phyloP scores from a whole-genome alignment of 73 alveolate genomes.

The Paramecium octaurelia region DNA sequence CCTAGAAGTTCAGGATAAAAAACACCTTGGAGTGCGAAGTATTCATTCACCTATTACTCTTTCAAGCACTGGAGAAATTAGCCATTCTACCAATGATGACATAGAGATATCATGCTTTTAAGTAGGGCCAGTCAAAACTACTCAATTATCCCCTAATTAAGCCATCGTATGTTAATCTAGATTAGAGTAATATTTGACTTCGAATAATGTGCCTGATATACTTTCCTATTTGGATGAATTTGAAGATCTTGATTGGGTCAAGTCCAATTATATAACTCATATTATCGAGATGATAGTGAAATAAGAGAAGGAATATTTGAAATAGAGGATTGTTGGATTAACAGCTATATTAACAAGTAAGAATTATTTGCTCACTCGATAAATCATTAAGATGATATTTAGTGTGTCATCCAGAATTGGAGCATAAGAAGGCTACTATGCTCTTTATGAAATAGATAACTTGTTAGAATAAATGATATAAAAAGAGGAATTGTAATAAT shows the following conservation, averaged over 20 bases:
- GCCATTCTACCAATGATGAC: slow-evolving; percentile 14
- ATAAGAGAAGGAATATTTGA: neutral
- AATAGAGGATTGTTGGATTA: slow-evolving; percentile 20
- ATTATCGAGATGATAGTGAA: slow-evolving; percentile 17
- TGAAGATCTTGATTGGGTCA: slow-evolving; percentile 52
- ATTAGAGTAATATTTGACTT: slow-evolving; percentile 27
- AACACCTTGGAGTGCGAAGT: slow-evolving; percentile 32
- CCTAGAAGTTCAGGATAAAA: slow-evolving; percentile 14
- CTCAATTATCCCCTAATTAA: neutral
- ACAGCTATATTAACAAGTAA: neutral
- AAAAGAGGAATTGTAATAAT: neutral
- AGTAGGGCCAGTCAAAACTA: slow-evolving; percentile 3
- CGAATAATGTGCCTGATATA: slow-evolving; percentile 24
- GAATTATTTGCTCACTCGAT: neutral
- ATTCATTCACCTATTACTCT: neutral
- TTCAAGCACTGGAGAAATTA: slow-evolving; percentile 21
- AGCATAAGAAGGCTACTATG: slow-evolving; percentile 29
- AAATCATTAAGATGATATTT: slow-evolving; percentile 16
- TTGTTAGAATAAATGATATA: neutral
- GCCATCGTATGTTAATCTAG: neutral
- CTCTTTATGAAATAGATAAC: neutral
- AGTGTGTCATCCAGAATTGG: slow-evolving; percentile 25
- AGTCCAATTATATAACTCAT: neutral
- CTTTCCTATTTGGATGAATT: slow-evolving; percentile 25
- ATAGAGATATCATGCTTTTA: slow-evolving; percentile 19